Evolutionary conservation across 257 asterid genomes (phyloP).

Genomic region (Penstemon davidsonii): DNA sequence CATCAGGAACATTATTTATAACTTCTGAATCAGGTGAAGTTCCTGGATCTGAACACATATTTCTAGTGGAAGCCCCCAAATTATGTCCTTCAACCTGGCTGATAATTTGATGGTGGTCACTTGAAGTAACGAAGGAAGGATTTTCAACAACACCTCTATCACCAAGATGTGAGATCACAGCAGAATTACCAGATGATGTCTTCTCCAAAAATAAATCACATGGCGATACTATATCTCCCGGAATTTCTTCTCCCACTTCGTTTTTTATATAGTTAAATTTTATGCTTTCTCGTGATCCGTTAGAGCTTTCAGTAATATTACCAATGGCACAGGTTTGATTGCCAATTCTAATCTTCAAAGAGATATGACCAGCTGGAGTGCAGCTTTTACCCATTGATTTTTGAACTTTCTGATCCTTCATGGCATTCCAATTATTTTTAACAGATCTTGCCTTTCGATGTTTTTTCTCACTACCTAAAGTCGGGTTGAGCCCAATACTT

Average conservation of each 20-base stretch:
- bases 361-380: conserved; percentile 52
- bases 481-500: conserved; percentile 23
- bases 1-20: conserved; percentile 59
- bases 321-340: conserved; percentile 40
- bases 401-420: conserved; percentile 38
- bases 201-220: conserved; percentile 36
- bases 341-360: conserved; percentile 72
- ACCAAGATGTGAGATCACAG: conserved; percentile 31
- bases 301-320: conserved; percentile 31
- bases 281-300: conserved; percentile 25
- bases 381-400: conserved; percentile 38
- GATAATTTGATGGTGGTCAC: conserved; percentile 33
- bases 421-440: conserved; percentile 38
- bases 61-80: conserved; percentile 41
- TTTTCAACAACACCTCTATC: conserved; percentile 31
- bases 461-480: conserved; percentile 36
- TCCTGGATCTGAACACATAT: conserved; percentile 61
- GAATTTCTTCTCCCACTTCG: conserved; percentile 36
- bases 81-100: conserved; percentile 36
- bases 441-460: conserved; percentile 35
- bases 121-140: conserved; percentile 29
- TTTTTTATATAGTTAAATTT: conserved; percentile 26
- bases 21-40: conserved; percentile 96
- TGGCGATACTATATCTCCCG: conserved; percentile 31
- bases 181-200: conserved; percentile 36